Evolutionary conservation across 148 eudicot species (phyloP), one percentile per base, ranked within the genome.

Genomic region (Agrostemma githago): DNA sequence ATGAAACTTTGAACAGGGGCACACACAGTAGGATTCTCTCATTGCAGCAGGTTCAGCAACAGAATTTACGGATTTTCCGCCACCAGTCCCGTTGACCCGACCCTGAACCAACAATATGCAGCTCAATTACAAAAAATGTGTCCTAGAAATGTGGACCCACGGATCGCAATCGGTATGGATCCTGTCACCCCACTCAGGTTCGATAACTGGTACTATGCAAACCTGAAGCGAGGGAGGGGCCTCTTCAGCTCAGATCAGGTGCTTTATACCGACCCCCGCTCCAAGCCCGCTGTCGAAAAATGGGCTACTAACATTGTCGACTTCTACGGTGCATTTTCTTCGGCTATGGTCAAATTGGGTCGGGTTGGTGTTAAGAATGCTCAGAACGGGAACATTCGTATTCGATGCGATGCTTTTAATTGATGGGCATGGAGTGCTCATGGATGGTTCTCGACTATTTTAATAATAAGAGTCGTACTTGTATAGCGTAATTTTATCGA

Each of bases 21-120:
- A 20, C 98, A 94, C 74, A 89, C 90, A 0, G 80, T 94, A 0
- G 98, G 98, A 71, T 91, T 91, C 75, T 85, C 98, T 0, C 98
- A 94, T 77, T 94, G 98, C 60, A n/a, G 39, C 85, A 80, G 78
- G 77, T 91, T 94, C 76, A 63, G 90, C 6, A 87, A 87, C 34
- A 80, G 98, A 66, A 81, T 91, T n/a, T 94, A 88, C 85, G 90
- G 81, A 75, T 94, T 89, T 83, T 77, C 78, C 62, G 46, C 66
- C 2, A 77, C 66, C 4, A 83, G 75, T 54, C 63, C 81, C 11
- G 77, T 88, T 15, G 98, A 94, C 81, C 97, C 98, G n/a, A 89
- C 85, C 41, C 82, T 94, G 17, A 75, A 89, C 85, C 15, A 56
- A 37, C 39, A 71, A 8, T 94, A 88, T 37, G 97, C 86, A 0